A percentile compares a stretch with the other conserved stretches of the same genome.
Evolutionary conservation across 2,329 filamentous ascomycete genomes (phyloP).

Genomic region (Colletotrichum australisinense): DNA sequence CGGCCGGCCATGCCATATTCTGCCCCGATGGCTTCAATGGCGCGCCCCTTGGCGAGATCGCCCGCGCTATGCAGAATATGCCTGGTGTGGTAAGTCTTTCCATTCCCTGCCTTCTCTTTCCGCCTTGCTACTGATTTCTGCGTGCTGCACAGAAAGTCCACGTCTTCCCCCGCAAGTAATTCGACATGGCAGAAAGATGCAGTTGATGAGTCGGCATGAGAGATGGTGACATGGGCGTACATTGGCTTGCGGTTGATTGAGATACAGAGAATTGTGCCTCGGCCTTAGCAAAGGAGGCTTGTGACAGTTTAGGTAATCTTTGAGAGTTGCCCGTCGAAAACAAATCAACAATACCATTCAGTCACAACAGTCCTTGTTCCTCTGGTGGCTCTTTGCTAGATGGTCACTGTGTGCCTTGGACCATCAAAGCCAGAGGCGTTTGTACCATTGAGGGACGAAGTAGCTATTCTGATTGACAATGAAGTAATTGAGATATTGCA

Average conservation of each 20-base stretch:
- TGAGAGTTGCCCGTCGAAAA: not conserved
- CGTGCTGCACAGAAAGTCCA: not conserved
- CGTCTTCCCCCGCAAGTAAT: not conserved
- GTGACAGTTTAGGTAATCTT: not conserved
- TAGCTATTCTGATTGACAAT: not conserved
- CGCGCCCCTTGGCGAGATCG: not conserved
- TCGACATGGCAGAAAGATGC: not conserved
- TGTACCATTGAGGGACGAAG: not conserved
- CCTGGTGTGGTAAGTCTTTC: not conserved
- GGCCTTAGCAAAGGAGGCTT: not conserved
- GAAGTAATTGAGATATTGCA: not conserved
- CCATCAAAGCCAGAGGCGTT: not conserved
- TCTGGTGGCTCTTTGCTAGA: not conserved
- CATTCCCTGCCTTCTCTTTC: rapidly evolving
- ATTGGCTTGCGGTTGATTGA: not conserved
- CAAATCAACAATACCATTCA: not conserved
- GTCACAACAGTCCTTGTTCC: not conserved
- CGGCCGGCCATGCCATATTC: not conserved
- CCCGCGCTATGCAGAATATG: not conserved
- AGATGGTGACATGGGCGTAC: not conserved
- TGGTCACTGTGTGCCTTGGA: not conserved
- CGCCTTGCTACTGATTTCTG: rapidly evolving
- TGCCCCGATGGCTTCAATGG: not conserved
- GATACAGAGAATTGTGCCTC: too few species aligned
- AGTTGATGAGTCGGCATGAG: not conserved